phyloP scores from a whole-genome alignment of 768 basidiomycete genomes.

The Suillus subluteus region DNA sequence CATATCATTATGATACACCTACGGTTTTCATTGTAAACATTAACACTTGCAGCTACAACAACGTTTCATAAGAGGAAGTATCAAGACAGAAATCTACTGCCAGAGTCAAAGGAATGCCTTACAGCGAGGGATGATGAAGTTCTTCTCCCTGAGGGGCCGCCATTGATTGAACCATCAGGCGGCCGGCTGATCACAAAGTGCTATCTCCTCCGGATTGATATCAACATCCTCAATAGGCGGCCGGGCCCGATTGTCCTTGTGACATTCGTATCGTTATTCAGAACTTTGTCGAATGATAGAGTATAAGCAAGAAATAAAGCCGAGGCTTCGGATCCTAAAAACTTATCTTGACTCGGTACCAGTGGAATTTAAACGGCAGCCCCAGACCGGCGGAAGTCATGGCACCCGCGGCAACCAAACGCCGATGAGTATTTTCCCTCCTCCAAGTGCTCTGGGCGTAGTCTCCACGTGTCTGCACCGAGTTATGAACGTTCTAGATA shows the following conservation, averaged over 20 bases:
- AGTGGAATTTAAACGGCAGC: slow-evolving; percentile 39
- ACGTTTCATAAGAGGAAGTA: neutral
- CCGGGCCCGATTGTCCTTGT: neutral
- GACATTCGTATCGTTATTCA: neutral
- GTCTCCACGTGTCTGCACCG: too few relatives aligned
- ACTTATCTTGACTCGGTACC: slow-evolving; percentile 42
- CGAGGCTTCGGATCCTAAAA: neutral
- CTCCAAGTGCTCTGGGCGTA: too few relatives aligned
- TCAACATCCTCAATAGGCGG: neutral
- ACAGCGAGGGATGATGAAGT: neutral
- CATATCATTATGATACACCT: slow-evolving; percentile 14
- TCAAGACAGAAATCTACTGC: neutral
- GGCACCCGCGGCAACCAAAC: too few relatives aligned
- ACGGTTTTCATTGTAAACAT: slow-evolving; percentile 4
- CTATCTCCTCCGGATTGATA: neutral
- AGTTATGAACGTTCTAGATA: neutral
- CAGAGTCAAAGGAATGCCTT: neutral
- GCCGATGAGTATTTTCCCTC: too few relatives aligned
- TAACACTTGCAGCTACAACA: neutral
- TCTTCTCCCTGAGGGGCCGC: neutral
- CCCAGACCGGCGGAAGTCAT: slow-evolving; percentile 38
- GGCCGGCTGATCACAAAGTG: neutral
- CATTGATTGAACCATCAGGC: neutral
- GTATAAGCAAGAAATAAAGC: neutral
- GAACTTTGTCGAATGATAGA: neutral